Evolutionary conservation across 2,329 filamentous ascomycete species (phyloP).

Genomic region (Phaeosphaeria sp.): DNA sequence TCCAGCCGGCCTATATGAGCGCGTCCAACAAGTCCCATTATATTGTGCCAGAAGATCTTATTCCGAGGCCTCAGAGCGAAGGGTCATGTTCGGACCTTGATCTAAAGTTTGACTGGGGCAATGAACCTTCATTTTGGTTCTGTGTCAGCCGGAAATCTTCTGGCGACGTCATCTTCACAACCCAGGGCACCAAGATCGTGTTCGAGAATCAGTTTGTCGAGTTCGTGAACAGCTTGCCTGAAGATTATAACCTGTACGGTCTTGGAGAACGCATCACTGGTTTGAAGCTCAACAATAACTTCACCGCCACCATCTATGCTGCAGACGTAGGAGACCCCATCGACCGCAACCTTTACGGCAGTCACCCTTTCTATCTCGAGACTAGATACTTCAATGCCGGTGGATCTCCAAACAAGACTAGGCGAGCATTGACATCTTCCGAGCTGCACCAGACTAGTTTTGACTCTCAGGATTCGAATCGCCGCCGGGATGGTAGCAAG

Average conservation of each 20-base stretch:
- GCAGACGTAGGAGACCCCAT: constrained; percentile 72
- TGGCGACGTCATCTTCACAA: constrained; percentile 73
- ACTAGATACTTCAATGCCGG: constrained; percentile 71
- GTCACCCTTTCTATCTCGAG: constrained; percentile 80
- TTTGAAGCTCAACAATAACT: constrained; percentile 74
- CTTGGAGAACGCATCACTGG: constrained; percentile 76
- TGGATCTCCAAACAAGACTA: constrained; percentile 54
- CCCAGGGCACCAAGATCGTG: constrained; percentile 67
- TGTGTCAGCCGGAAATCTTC: constrained; percentile 63
- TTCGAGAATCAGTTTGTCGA: constrained; percentile 82
- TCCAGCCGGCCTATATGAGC: constrained; percentile 69
- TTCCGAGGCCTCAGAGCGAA: constrained; percentile 63
- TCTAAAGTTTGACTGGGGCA: constrained; percentile 59
- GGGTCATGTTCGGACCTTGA: constrained; percentile 48
- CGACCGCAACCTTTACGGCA: constrained; percentile 74
- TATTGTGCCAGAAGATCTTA: constrained; percentile 67
- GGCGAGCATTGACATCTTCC: constrained; percentile 61
- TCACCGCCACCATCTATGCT: constrained; percentile 71
- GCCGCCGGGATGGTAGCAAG: constrained; percentile 2
- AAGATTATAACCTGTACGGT: constrained; percentile 78
- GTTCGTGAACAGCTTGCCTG: constrained; percentile 69
- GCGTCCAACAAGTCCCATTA: constrained; percentile 71
- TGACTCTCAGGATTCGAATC: constrained; percentile 7
- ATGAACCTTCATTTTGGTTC: constrained; percentile 64
- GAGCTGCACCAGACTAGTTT: constrained; percentile 49